Percentiles rank a stretch among this genome's conserved stretches.
Evolutionary conservation across 2,329 filamentous ascomycete genomes (phyloP).

Genomic region (Simplicillium sp.): DNA sequence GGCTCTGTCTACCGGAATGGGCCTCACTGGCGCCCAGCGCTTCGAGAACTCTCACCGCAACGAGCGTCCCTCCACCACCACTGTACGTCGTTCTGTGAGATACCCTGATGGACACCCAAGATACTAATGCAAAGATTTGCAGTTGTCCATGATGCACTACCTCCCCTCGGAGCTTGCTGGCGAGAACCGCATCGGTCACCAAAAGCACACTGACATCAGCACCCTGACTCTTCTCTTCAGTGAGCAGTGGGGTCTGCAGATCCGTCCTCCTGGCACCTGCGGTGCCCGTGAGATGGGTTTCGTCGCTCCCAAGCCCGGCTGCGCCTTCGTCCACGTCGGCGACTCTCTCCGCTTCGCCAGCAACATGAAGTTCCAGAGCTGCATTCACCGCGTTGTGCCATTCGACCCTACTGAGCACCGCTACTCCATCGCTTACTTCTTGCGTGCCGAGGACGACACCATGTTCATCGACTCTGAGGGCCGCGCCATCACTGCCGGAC

Average conservation of each 20-base stretch:
- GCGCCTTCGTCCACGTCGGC: slow-evolving; percentile 48
- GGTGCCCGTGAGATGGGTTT: slow-evolving; percentile 39
- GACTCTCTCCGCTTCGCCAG: slow-evolving; percentile 48
- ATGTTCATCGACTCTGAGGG: slow-evolving; percentile 47
- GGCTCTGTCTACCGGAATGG: slow-evolving; percentile 37
- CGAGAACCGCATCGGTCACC: slow-evolving; percentile 37
- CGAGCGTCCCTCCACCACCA: slow-evolving; percentile 36
- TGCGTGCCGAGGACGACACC: slow-evolving; percentile 45
- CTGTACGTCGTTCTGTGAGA: slow-evolving; percentile 11
- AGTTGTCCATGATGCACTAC: slow-evolving; percentile 46
- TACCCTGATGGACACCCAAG: background rate
- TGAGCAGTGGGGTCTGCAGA: slow-evolving; percentile 48
- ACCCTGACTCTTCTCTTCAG: slow-evolving; percentile 45
- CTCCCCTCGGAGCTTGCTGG: slow-evolving; percentile 31
- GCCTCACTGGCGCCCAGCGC: slow-evolving; percentile 31
- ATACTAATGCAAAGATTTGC: background rate
- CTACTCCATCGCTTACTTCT: slow-evolving; percentile 50
- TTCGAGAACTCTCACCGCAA: slow-evolving; percentile 44
- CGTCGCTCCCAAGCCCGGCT: slow-evolving; percentile 39
- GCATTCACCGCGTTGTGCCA: slow-evolving; percentile 48
- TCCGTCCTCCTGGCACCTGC: slow-evolving; percentile 33
- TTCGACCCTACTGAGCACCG: slow-evolving; percentile 41
- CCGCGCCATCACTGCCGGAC: slow-evolving; percentile 39
- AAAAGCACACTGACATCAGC: slow-evolving; percentile 49
- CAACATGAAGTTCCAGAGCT: slow-evolving; percentile 42